A percentile compares a stretch with the other conserved stretches of the same genome.
phyloP scores from a whole-genome alignment of 208 protist genomes.

The Trypanosoma scelopori region DNA sequence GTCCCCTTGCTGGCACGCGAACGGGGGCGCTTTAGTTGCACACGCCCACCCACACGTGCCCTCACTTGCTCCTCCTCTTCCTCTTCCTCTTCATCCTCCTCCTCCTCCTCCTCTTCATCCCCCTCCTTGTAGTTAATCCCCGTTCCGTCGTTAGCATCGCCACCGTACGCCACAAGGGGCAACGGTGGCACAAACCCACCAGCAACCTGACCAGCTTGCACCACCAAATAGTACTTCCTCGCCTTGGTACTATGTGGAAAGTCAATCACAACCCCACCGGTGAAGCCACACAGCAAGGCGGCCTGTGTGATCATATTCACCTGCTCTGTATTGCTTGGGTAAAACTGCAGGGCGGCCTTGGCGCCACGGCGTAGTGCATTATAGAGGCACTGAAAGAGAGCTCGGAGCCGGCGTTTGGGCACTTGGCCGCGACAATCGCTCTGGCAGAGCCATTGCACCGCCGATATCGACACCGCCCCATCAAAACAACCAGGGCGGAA shows the following conservation, averaged over 20 bases:
- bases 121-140: conserved; percentile 26
- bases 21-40: conserved; percentile 38
- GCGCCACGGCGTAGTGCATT: conserved; percentile 88
- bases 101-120: conserved; percentile 38
- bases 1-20: conserved; percentile 23
- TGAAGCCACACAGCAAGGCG: conserved; percentile 98
- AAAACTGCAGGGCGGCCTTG: conserved; percentile 97
- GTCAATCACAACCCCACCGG: conserved; percentile 97
- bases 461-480: conserved; percentile 97
- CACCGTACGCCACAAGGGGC: conserved; percentile 29
- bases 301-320: conserved; percentile 95
- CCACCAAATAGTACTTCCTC: conserved; percentile 97
- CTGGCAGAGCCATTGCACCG: conserved; percentile 99
- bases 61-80: conserved; percentile 31
- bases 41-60: conserved; percentile 22
- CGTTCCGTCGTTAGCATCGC: conserved; percentile 21
- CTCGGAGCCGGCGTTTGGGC: conserved; percentile 91
- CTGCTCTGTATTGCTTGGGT: conserved; percentile 95
- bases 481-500: conserved; percentile 98
- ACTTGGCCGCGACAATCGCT: conserved; percentile 93
- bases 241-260: conserved; percentile 97
- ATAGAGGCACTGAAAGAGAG: conserved; percentile 98
- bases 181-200: conserved; percentile 62
- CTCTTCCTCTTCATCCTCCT: conserved; percentile 35
- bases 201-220: conserved; percentile 86